Evolutionary conservation across 805 yeast genomes (phyloP).

Genomic region (Komagataella phaffii): DNA sequence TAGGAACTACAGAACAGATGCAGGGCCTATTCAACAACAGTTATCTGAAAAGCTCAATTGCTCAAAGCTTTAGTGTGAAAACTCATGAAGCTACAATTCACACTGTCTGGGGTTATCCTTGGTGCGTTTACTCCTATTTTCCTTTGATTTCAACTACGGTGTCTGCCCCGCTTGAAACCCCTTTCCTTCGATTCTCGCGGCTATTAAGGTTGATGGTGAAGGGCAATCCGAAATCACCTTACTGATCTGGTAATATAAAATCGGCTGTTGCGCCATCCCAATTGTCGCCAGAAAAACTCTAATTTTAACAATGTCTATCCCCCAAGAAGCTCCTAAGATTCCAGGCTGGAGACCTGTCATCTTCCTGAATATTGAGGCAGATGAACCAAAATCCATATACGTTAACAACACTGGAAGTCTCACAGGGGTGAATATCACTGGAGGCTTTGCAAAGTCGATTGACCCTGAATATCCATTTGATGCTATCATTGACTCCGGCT

Average conservation of each 20-base stretch:
- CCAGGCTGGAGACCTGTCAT: slow-evolving; percentile 22
- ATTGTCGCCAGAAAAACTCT: neutral
- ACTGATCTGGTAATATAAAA: neutral
- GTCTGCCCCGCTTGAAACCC: neutral
- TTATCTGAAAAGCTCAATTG: neutral
- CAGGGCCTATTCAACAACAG: neutral
- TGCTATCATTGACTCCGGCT: slow-evolving; percentile 22
- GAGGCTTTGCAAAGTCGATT: slow-evolving; percentile 23
- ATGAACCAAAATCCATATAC: slow-evolving; percentile 17
- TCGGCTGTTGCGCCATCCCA: neutral
- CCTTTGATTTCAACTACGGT: neutral
- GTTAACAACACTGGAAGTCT: slow-evolving; percentile 13
- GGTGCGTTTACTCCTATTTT: neutral
- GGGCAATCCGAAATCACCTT: neutral
- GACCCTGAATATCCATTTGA: slow-evolving; percentile 25
- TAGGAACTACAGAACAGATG: neutral
- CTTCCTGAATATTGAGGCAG: slow-evolving; percentile 20
- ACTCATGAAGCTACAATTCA: neutral
- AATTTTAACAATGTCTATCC: neutral
- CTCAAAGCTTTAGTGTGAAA: neutral
- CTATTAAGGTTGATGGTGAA: neutral
- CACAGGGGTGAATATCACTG: slow-evolving; percentile 16
- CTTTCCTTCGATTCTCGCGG: neutral
- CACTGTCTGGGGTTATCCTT: neutral
- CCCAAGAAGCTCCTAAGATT: slow-evolving; percentile 4